phyloP scores from a whole-genome alignment of 192 early-diverging fungal species.

The Linnemannia schmuckeri region DNA sequence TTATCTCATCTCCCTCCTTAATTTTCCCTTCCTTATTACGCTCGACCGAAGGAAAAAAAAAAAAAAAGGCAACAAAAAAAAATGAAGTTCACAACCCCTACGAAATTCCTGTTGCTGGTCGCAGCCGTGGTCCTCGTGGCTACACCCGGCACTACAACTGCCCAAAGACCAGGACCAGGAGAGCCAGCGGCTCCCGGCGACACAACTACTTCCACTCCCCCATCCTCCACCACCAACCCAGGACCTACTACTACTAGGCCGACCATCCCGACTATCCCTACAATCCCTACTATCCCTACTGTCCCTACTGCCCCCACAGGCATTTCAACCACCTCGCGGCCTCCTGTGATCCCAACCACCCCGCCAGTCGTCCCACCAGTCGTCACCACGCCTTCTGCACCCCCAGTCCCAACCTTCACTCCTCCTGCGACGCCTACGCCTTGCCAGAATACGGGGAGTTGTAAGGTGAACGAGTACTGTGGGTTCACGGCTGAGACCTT shows the following conservation, averaged over 20 bases:
- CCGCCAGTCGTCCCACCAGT: not conserved
- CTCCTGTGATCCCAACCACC: not conserved
- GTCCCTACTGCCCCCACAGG: not conserved
- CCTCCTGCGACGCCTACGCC: not conserved
- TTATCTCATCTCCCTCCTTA: not conserved
- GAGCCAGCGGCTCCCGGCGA: not conserved
- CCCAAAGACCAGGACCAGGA: not conserved
- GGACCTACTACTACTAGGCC: not conserved
- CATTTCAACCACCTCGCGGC: not conserved
- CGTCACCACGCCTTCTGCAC: not conserved
- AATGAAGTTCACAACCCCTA: not conserved
- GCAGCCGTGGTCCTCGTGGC: constrained; percentile 14
- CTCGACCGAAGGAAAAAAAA: not conserved
- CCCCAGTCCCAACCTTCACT: not conserved
- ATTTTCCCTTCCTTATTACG: not conserved
- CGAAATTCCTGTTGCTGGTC: constrained; percentile 14
- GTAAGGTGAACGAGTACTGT: constrained; percentile 25
- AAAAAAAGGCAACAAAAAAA: not conserved
- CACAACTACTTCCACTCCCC: not conserved
- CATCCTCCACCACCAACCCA: not conserved
- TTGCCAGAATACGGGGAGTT: constrained; percentile 8
- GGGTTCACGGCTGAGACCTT: not conserved
- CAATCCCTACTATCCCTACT: not conserved
- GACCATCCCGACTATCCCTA: not conserved
- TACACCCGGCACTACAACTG: not conserved